phyloP scores from a whole-genome alignment of 1,139 yeast genomes.

The Lodderomyces margitis region DNA sequence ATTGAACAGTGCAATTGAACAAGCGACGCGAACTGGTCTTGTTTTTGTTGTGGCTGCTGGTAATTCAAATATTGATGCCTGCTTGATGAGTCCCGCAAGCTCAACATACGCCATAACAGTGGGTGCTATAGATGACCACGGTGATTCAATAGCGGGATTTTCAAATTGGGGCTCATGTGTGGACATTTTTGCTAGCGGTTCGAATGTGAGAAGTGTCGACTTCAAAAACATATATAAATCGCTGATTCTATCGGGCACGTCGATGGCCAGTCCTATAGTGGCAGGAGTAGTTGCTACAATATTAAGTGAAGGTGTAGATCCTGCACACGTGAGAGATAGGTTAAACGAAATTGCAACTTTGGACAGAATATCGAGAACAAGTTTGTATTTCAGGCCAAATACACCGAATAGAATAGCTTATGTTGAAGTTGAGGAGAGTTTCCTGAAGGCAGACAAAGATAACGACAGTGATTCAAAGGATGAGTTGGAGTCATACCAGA shows the following conservation, averaged over 20 bases:
- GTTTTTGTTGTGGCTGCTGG: constrained; percentile 88
- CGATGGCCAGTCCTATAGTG: constrained; percentile 83
- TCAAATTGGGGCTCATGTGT: constrained; percentile 91
- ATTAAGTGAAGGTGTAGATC: constrained; percentile 57
- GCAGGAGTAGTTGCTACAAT: constrained; percentile 68
- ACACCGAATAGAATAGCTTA: constrained; percentile 43
- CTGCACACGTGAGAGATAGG: constrained; percentile 35
- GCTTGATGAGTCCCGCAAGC: constrained; percentile 81
- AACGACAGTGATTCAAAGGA: constrained; percentile 15
- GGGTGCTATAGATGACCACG: constrained; percentile 79
- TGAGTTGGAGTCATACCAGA: background rate
- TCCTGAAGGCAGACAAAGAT: constrained; percentile 15
- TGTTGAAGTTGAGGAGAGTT: constrained; percentile 22
- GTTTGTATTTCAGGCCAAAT: constrained; percentile 27
- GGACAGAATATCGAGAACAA: constrained; percentile 34
- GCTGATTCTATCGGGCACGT: constrained; percentile 70
- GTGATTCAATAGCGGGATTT: constrained; percentile 67
- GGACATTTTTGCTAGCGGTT: constrained; percentile 81
- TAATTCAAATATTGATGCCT: constrained; percentile 73
- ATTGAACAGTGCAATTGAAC: constrained; percentile 70
- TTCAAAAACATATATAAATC: constrained; percentile 24
- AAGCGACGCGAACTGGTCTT: constrained; percentile 67
- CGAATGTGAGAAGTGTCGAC: constrained; percentile 52
- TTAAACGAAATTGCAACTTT: constrained; percentile 37
- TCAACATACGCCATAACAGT: constrained; percentile 72